phyloP scores from a whole-genome alignment of 768 basidiomycete genomes.

The Boletus subcaerulescens region DNA sequence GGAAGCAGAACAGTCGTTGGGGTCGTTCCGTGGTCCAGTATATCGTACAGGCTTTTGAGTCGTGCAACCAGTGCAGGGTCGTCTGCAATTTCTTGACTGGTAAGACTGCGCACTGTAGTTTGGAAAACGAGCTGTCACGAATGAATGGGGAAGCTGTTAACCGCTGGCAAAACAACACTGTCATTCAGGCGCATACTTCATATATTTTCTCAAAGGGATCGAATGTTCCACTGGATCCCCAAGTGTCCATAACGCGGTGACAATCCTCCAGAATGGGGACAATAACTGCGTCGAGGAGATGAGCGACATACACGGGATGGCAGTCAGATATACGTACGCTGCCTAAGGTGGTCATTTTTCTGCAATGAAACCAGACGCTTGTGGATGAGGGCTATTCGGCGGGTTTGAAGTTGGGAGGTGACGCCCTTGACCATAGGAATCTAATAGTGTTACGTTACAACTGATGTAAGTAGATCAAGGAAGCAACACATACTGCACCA shows the following conservation, averaged over 20 bases:
- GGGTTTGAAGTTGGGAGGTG: slow-evolving; percentile 64
- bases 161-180: neutral
- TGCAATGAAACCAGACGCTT: slow-evolving; percentile 67
- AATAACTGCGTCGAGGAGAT: slow-evolving; percentile 48
- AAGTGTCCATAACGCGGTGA: slow-evolving; percentile 55
- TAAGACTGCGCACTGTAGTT: slow-evolving; percentile 63
- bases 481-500: slow-evolving; percentile 56
- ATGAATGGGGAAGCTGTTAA: neutral
- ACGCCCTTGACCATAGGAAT: slow-evolving; percentile 76
- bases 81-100: slow-evolving; percentile 68
- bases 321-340: slow-evolving; percentile 43
- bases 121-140: slow-evolving; percentile 62
- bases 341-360: slow-evolving; percentile 55
- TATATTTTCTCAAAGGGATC: slow-evolving; percentile 73
- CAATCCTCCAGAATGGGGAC: slow-evolving; percentile 64
- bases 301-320: slow-evolving; percentile 4
- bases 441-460: slow-evolving; percentile 35
- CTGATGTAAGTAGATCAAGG: slow-evolving; percentile 11
- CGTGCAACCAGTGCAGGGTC: slow-evolving; percentile 58
- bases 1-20: slow-evolving; percentile 71
- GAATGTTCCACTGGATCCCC: slow-evolving; percentile 61
- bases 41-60: slow-evolving; percentile 64
- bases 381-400: slow-evolving; percentile 62
- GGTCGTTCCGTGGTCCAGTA: slow-evolving; percentile 66
- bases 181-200: slow-evolving; percentile 43